Evolutionary conservation across 139 green algal species (phyloP).

Genomic region (Closterium sp.): DNA sequence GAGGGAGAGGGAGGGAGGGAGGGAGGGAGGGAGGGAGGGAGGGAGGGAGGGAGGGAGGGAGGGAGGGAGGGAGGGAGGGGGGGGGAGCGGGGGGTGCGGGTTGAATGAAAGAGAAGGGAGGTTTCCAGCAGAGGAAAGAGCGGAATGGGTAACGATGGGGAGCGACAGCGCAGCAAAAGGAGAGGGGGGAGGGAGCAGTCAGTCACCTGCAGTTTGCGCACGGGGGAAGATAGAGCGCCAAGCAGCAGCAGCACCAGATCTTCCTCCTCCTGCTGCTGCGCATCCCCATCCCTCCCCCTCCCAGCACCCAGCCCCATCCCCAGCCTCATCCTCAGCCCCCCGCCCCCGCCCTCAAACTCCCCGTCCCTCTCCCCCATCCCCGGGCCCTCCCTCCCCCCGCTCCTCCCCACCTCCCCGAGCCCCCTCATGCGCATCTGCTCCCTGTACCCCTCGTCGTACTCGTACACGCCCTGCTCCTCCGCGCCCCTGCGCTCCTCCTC

Average conservation of each 20-base stretch:
- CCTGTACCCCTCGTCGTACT: not conserved
- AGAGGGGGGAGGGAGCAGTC: not conserved
- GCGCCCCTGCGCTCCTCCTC: not conserved
- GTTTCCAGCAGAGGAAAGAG: not conserved
- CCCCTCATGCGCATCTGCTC: not conserved
- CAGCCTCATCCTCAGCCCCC: constrained; percentile 1
- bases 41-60: not conserved
- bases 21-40: not conserved
- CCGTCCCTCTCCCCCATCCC: not conserved
- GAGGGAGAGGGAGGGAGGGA: not conserved
- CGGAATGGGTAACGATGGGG: not conserved
- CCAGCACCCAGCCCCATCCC: not conserved
- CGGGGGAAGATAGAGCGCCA: constrained; percentile 8
- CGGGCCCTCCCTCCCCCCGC: not conserved
- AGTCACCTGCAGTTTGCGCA: constrained; percentile 22
- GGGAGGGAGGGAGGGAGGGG: not conserved
- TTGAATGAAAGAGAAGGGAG: not conserved
- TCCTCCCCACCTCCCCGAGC: not conserved
- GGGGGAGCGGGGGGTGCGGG: not conserved
- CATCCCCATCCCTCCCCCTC: not conserved
- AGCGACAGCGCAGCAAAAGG: not conserved
- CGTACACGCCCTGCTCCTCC: not conserved
- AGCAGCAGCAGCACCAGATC: constrained; percentile 1
- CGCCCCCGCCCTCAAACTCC: not conserved
- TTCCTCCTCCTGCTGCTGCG: constrained; percentile 5